phyloP scores from a whole-genome alignment of 2,329 filamentous ascomycete species.

The Ophiocordyceps camponoti-saundersi region DNA sequence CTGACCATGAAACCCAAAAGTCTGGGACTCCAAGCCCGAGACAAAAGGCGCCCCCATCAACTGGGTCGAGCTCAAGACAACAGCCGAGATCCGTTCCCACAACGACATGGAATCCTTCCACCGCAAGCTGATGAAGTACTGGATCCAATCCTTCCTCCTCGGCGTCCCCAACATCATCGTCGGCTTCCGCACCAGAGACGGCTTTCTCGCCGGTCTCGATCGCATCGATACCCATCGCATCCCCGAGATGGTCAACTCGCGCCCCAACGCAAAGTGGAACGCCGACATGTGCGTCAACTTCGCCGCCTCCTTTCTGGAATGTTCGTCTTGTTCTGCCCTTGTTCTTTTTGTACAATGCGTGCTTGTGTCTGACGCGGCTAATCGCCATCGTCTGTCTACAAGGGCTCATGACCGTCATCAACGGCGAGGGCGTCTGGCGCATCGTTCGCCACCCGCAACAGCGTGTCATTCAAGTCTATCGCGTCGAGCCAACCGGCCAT shows the following conservation, averaged over 20 bases:
- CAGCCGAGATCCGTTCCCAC: slow-evolving; percentile 50
- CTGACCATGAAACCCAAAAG: slow-evolving; percentile 18
- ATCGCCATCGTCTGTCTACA: background rate
- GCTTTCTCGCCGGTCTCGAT: slow-evolving; percentile 54
- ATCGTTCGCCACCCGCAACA: slow-evolving; percentile 51
- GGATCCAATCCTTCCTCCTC: slow-evolving; percentile 90
- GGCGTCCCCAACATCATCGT: slow-evolving; percentile 86
- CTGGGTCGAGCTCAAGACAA: slow-evolving; percentile 92
- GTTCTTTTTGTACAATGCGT: background rate
- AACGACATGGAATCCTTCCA: slow-evolving; percentile 64
- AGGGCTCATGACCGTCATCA: slow-evolving; percentile 48
- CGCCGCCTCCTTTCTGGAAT: slow-evolving; percentile 58
- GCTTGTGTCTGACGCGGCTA: background rate
- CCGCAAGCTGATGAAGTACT: slow-evolving; percentile 84
- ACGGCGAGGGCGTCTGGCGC: slow-evolving; percentile 64
- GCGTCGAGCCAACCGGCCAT: slow-evolving; percentile 55
- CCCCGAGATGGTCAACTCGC: slow-evolving; percentile 54
- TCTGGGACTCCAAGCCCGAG: slow-evolving; percentile 68
- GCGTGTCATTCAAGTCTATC: slow-evolving; percentile 54
- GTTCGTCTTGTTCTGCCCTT: slow-evolving; percentile 26
- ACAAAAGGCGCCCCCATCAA: slow-evolving; percentile 53
- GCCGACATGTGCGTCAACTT: slow-evolving; percentile 92
- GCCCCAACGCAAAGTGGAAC: slow-evolving; percentile 61
- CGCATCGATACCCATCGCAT: slow-evolving; percentile 69
- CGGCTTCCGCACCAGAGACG: slow-evolving; percentile 61